Conservation (phyloP, 345 rosid species). For the Theobroma cacao region DNA sequence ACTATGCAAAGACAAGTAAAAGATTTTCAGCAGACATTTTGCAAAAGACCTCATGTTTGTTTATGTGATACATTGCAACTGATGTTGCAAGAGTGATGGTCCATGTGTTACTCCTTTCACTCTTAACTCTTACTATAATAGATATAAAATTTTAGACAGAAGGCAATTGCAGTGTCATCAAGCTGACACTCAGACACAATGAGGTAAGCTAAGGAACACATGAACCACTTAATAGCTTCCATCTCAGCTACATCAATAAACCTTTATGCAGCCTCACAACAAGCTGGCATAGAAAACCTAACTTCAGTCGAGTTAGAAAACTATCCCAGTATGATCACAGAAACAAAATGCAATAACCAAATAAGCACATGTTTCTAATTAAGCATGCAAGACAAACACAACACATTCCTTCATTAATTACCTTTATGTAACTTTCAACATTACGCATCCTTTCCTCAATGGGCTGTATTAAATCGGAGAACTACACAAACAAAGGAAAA, state of each 20-base stretch:
- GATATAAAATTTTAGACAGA: neutral
- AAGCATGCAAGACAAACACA: neutral
- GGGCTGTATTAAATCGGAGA: conserved; percentile 67
- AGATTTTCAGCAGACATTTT: neutral
- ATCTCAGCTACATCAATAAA: neutral
- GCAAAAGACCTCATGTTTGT: neutral
- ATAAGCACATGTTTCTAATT: neutral
- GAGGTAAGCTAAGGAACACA: neutral
- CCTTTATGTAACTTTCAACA: conserved; percentile 74
- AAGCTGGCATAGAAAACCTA: neutral
- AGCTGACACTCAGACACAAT: neutral
- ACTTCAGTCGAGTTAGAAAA: neutral
- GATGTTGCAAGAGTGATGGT: neutral
- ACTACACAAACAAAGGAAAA: conserved; percentile 39
- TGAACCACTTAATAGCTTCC: neutral
- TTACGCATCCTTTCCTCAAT: conserved; percentile 60
- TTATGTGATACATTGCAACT: neutral
- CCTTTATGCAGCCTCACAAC: neutral
- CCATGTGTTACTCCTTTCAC: neutral
- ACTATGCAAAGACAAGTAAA: neutral
- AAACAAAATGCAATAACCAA: neutral
- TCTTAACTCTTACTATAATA: neutral
- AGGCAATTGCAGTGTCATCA: neutral
- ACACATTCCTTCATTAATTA: conserved; percentile 18
- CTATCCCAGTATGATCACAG: neutral